Evolutionary conservation across 2,329 filamentous ascomycete genomes (phyloP).

Genomic region (Thermoascus crustaceus): DNA sequence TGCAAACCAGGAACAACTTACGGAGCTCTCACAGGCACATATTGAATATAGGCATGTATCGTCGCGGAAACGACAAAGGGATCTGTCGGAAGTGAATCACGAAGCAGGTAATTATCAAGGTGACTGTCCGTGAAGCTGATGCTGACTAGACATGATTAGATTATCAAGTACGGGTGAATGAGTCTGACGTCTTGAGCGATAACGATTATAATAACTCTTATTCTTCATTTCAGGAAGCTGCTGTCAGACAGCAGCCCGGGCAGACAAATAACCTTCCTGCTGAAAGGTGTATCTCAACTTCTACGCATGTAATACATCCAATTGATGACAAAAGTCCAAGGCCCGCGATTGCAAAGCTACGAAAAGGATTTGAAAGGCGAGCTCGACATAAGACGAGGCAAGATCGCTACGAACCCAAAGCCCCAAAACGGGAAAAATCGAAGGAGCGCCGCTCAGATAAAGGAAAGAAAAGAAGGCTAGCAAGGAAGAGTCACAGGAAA

Average conservation of each 20-base stretch:
- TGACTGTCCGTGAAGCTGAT: too few relatives aligned
- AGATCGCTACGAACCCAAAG: slow-evolving; percentile 47
- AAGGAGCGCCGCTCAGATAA: slow-evolving; percentile 3
- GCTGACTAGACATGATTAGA: too few relatives aligned
- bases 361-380: slow-evolving; percentile 40
- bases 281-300: not conserved
- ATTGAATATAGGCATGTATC: too few relatives aligned
- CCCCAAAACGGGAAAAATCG: slow-evolving; percentile 2
- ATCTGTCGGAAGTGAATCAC: too few relatives aligned
- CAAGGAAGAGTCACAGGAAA: slow-evolving; percentile 17
- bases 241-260: not conserved
- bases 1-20: too few relatives aligned
- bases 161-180: too few relatives aligned
- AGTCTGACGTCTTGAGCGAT: too few relatives aligned
- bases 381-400: slow-evolving; percentile 49
- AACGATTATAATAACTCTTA: too few relatives aligned
- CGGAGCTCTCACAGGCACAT: too few relatives aligned
- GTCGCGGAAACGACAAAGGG: too few relatives aligned
- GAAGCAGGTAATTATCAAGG: too few relatives aligned
- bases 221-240: not conserved
- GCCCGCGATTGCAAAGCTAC: not conserved
- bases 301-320: not conserved
- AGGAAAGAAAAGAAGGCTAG: slow-evolving; percentile 16
- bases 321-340: not conserved
- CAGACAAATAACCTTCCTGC: not conserved